Base-by-base conservation (phyloP, 768 basidiomycete species). In the Auriscalpium vulgare region DNA sequence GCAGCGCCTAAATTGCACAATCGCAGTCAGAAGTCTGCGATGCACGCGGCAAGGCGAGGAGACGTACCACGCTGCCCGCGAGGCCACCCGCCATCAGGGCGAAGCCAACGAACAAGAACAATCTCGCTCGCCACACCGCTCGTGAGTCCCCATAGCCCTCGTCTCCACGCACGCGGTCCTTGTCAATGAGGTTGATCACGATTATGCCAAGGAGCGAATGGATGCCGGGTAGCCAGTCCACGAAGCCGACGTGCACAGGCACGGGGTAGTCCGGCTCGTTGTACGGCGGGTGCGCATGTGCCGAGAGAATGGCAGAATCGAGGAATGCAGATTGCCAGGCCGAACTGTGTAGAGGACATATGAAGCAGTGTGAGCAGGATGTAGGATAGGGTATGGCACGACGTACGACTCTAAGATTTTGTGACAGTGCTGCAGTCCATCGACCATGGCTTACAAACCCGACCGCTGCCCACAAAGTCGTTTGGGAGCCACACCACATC, bases 161-260 rank as follows among this genome's bases (percentile, higher is more conserved):
- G 9, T 91, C 87, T 0, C 87, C 87, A 13, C 80, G 75, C 51
- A 98, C 78, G 36, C 90, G 79, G 63, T 92, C 88, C 75, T 98
- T 97, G 75, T 99, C 94, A 64, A 98, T 94, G 55, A 97, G 69
- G 70, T 93, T 94, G 72, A 95, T 84, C 70, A 97, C 78, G 59
- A 97, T 71, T 78, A 95, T 93, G 17, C 95, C 97, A 11, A 98
- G 72, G 35, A 97, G 80, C 8, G 91, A 92, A 71, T 87, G 93
- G 63, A 98, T 83, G 19, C 95, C 95, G 0, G 95, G 93, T n/a
- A 97, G 75, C 97, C 97, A 99, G 75, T 98, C 97, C 54, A 92
- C 84, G 68, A 97, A 97, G 11, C 80, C 75, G 68, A 99, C 90
- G 65, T 92, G 92, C 11, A 88, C 83, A 9, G 85, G 86, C 1